These are phyloP conservation scores for Annulohypoxylon nitens DNA, from an alignment of 495 filamentous ascomycete genomes.

Conservation along the genomic window DNA sequence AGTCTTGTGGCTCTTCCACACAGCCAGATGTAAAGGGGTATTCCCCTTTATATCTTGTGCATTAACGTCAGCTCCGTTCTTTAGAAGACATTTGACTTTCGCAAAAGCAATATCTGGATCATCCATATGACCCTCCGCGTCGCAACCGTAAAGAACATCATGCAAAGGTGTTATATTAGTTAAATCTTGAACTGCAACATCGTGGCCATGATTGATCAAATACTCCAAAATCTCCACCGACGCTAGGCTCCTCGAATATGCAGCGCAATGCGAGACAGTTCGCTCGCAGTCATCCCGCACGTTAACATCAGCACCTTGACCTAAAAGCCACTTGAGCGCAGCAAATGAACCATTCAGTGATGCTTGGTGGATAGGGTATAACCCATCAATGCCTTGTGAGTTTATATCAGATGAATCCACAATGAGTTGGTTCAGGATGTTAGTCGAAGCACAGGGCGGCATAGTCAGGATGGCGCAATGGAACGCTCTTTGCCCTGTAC, in stretches of 20 bases:
- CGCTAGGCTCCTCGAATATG: neutral
- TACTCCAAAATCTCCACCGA: neutral
- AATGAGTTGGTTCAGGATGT: neutral
- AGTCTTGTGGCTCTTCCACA: neutral
- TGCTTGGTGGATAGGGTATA: neutral
- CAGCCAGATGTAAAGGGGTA: neutral
- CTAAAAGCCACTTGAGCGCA: neutral
- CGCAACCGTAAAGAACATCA: neutral
- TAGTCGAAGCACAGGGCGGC: neutral
- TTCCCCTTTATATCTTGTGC: slow-evolving; percentile 1
- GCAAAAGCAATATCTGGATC: neutral
- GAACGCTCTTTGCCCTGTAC: neutral
- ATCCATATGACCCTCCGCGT: neutral
- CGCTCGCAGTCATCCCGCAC: neutral
- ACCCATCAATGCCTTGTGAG: neutral
- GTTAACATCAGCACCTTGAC: neutral
- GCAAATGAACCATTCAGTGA: neutral
- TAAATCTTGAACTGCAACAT: neutral
- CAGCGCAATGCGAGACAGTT: neutral
- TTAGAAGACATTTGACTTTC: neutral
- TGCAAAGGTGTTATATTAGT: neutral
- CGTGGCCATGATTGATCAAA: neutral
- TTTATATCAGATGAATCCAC: neutral
- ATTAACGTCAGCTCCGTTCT: slow-evolving; percentile 3
- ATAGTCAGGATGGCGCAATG: neutral